phyloP scores from a whole-genome alignment of 2,329 filamentous ascomycete genomes.

The Atkinsonella texensis region DNA sequence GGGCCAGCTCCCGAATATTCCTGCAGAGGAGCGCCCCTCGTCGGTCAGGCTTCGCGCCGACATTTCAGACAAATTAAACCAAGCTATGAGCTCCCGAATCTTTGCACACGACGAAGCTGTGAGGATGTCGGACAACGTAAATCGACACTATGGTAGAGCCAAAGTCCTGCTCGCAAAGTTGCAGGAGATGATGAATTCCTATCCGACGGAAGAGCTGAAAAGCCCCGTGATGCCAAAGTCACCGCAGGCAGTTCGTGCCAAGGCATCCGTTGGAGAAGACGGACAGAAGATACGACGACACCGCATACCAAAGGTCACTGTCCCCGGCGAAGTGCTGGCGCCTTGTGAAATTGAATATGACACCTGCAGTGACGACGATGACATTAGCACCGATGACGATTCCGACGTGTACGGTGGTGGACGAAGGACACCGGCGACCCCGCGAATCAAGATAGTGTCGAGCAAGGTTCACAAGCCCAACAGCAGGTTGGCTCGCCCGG shows the following conservation, averaged over 20 bases:
- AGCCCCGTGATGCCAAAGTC: conserved; percentile 41
- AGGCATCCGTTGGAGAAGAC: conserved; percentile 32
- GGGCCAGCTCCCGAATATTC: conserved; percentile 39
- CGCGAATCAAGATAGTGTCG: conserved; percentile 39
- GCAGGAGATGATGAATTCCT: conserved; percentile 47
- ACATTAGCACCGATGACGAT: conserved; percentile 40
- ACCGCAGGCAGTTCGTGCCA: conserved; percentile 38
- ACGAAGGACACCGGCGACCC: conserved; percentile 23
- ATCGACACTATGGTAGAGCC: conserved; percentile 48
- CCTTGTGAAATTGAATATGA: conserved; percentile 55
- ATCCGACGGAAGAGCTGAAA: conserved; percentile 41
- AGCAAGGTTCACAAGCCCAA: conserved; percentile 31
- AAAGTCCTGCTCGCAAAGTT: conserved; percentile 48
- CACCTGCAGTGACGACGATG: conserved; percentile 39
- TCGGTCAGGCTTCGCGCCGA: conserved; percentile 42
- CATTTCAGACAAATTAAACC: conserved; percentile 45
- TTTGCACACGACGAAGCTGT: conserved; percentile 50
- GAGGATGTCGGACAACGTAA: conserved; percentile 52
- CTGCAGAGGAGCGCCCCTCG: conserved; percentile 33
- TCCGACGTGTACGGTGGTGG: conserved; percentile 27
- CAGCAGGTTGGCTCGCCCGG: conserved; percentile 24
- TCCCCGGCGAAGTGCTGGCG: conserved; percentile 53
- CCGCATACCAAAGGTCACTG: conserved; percentile 45
- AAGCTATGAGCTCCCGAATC: conserved; percentile 42
- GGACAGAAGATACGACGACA: conserved; percentile 34